These are phyloP conservation scores for Jacaranda copaia DNA, from an alignment of 257 asterid genomes.

Conservation along the genomic window DNA sequence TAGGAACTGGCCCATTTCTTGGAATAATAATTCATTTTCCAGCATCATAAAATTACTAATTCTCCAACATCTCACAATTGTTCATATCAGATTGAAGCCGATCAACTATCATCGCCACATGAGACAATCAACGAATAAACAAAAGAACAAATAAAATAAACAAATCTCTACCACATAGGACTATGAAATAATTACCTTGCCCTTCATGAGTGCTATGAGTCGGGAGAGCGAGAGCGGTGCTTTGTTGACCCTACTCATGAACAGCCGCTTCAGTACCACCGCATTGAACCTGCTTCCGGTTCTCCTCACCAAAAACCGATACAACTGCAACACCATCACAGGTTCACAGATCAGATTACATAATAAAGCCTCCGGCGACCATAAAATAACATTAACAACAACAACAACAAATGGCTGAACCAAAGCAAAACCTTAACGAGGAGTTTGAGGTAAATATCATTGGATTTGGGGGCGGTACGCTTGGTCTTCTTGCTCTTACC, in stretches of 20 bases:
- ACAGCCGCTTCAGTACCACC: constrained; percentile 73
- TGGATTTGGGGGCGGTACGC: constrained; percentile 79
- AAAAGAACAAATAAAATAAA: neutral
- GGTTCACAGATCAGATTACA: constrained; percentile 12
- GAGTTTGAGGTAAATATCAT: constrained; percentile 78
- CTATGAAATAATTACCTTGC: constrained; percentile 52
- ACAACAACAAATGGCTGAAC: neutral
- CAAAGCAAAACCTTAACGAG: constrained; percentile 63
- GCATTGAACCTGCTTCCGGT: constrained; percentile 75
- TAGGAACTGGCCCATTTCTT: neutral
- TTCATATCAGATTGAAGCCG: neutral
- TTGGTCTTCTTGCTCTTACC: constrained; percentile 92
- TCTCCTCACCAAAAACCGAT: constrained; percentile 79
- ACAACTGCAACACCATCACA: constrained; percentile 48
- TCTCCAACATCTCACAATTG: no score
- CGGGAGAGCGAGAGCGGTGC: constrained; percentile 80
- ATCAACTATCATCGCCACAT: neutral
- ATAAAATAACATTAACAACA: neutral
- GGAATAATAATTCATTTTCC: neutral
- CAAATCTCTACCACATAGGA: neutral
- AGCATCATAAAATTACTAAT: neutral
- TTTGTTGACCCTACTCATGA: constrained; percentile 78
- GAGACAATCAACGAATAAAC: neutral
- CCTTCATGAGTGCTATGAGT: constrained; percentile 54
- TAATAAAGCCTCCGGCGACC: neutral